A percentile compares a stretch with the other conserved stretches of the same genome.
phyloP scores from a whole-genome alignment of 108 stramenopile species.

The Seminavis robusta region DNA sequence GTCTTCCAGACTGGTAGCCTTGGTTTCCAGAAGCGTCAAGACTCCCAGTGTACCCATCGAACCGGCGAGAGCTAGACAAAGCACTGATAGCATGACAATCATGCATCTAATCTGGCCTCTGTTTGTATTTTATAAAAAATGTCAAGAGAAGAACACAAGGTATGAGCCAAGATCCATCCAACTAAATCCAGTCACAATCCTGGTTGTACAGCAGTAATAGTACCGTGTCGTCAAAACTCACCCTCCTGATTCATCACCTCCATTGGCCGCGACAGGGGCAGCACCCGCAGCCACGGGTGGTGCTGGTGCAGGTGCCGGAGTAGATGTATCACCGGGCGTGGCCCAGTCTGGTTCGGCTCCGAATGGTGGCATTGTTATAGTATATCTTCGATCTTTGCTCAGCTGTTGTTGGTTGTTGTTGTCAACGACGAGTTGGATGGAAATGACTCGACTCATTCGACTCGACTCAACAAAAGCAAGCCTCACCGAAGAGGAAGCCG shows the following conservation, averaged over 20 bases:
- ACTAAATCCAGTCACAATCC: background rate
- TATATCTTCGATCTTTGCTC: background rate
- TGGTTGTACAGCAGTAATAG: background rate
- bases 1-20: constrained; percentile 12
- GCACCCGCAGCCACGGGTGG: constrained; percentile 13
- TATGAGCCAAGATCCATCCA: background rate
- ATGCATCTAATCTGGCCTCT: constrained; percentile 37
- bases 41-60: constrained; percentile 79
- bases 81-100: constrained; percentile 48
- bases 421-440: background rate
- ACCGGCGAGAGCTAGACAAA: constrained; percentile 65
- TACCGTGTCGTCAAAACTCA: background rate
- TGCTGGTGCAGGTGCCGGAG: constrained; percentile 17
- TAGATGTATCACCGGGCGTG: constrained; percentile 29
- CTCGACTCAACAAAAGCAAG: background rate
- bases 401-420: background rate
- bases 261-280: constrained; percentile 11
- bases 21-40: constrained; percentile 55
- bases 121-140: background rate
- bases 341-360: constrained; percentile 76
- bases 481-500: background rate
- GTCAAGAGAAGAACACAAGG: background rate
- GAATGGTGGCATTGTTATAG: constrained; percentile 22
- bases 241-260: background rate
- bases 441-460: background rate